Percentiles rank a stretch among this genome's conserved stretches.
These are phyloP conservation scores for Fusarium musae DNA, from an alignment of 2,329 filamentous ascomycete genomes.

Conservation along the genomic window DNA sequence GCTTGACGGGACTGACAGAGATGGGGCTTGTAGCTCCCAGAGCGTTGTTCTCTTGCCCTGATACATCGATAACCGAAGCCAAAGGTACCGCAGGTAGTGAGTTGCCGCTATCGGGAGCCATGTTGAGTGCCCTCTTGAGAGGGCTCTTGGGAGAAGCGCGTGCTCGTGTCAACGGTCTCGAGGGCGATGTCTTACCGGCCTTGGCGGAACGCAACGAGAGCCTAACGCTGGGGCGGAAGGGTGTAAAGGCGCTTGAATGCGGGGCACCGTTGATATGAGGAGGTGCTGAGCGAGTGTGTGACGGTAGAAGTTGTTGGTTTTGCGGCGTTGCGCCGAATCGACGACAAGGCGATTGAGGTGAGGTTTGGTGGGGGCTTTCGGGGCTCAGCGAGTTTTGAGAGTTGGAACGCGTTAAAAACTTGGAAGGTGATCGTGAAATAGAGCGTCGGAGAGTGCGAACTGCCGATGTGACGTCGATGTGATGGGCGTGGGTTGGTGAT, in stretches of 20 bases:
- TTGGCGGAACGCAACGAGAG: conserved; percentile 73
- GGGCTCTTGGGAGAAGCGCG: conserved; percentile 84
- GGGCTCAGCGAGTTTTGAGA: conserved; percentile 61
- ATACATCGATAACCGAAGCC: conserved; percentile 50
- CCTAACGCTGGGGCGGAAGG: conserved; percentile 73
- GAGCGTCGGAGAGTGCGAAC: conserved; percentile 88
- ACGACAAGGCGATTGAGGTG: conserved; percentile 65
- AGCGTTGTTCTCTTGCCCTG: conserved; percentile 58
- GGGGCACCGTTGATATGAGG: conserved; percentile 48
- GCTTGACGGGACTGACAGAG: conserved; percentile 55
- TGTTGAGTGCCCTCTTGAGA: conserved; percentile 78
- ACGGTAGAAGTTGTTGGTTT: conserved; percentile 47
- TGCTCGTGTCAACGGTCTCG: conserved; percentile 67
- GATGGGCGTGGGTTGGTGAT: conserved; percentile 84
- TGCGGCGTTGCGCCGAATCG: conserved; percentile 53
- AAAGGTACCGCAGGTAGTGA: conserved; percentile 59
- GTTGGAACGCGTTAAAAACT: conserved; percentile 71
- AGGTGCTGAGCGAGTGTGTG: conserved; percentile 51
- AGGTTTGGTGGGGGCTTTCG: conserved; percentile 58
- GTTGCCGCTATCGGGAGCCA: conserved; percentile 78
- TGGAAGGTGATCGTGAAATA: conserved; percentile 92
- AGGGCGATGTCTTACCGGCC: conserved; percentile 66
- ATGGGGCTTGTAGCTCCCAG: conserved; percentile 50
- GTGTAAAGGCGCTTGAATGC: conserved; percentile 66
- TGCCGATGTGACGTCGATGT: conserved; percentile 83